Evolutionary conservation across 1,139 yeast species (phyloP).

Genomic region (Wickerhamomyces sp.): DNA sequence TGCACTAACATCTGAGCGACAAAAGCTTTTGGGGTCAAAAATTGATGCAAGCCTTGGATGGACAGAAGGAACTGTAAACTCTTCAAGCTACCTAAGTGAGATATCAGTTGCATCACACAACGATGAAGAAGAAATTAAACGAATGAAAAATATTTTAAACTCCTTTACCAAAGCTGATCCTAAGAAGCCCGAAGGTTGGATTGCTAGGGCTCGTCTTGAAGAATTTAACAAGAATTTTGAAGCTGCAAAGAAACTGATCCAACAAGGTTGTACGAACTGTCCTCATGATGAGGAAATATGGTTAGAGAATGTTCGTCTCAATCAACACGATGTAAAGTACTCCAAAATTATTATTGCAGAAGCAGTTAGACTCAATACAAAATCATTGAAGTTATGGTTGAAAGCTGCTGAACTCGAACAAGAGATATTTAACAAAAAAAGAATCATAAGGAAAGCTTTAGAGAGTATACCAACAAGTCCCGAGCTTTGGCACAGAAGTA

Average conservation of each 20-base stretch:
- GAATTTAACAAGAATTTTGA: conserved; percentile 53
- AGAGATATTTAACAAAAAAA: conserved; percentile 46
- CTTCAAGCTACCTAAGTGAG: conserved; percentile 37
- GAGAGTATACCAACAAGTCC: conserved; percentile 46
- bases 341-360: conserved; percentile 59
- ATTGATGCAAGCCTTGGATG: conserved; percentile 31
- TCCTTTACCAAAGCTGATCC: conserved; percentile 76
- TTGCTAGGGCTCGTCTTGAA: conserved; percentile 80
- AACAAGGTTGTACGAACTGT: conserved; percentile 68
- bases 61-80: conserved; percentile 28
- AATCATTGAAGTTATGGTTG: conserved; percentile 65
- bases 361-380: conserved; percentile 55
- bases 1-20: conserved; percentile 33
- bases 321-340: conserved; percentile 40
- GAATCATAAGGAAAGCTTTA: conserved; percentile 58
- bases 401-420: conserved; percentile 64
- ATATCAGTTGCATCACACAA: conserved; percentile 25
- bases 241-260: conserved; percentile 57
- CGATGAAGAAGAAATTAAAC: conserved; percentile 43
- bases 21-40: conserved; percentile 28
- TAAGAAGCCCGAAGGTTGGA: conserved; percentile 74
- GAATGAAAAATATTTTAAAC: conserved; percentile 56
- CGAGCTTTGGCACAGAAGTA: conserved; percentile 49
- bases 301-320: conserved; percentile 76
- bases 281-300: conserved; percentile 72